These are phyloP conservation scores for Syncephalastrum contaminatum DNA, from an alignment of 371 early-diverging fungal genomes.

Conservation along the genomic window DNA sequence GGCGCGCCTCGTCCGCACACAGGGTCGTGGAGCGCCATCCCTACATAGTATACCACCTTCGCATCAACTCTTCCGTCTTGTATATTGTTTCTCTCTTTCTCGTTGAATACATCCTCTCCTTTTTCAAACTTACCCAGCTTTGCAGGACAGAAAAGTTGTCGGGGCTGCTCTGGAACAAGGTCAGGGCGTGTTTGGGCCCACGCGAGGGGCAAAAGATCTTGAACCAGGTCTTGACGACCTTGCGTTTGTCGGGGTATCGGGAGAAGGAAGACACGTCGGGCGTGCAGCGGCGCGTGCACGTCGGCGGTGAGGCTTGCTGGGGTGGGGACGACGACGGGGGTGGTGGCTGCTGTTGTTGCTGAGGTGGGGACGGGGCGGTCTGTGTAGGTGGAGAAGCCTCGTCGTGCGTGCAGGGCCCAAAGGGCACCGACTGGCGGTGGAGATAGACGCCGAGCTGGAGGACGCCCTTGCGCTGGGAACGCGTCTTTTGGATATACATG, in stretches of 20 bases:
- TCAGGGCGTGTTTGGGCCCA: slow-evolving; percentile 52
- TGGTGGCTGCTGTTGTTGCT: slow-evolving; percentile 7
- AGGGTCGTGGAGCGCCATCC: slow-evolving; percentile 58
- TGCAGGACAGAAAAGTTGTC: slow-evolving; percentile 51
- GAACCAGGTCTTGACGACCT: slow-evolving; percentile 55
- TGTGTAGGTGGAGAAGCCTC: neutral
- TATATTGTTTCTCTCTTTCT: no score
- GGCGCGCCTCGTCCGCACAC: slow-evolving; percentile 39
- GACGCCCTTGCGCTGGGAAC: slow-evolving; percentile 36
- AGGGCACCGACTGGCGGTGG: slow-evolving; percentile 51
- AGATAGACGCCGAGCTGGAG: slow-evolving; percentile 52
- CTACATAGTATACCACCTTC: slow-evolving; percentile 16
- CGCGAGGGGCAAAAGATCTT: slow-evolving; percentile 52
- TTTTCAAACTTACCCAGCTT: slow-evolving; percentile 47
- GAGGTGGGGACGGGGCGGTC: neutral
- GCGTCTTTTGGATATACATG: slow-evolving; percentile 55
- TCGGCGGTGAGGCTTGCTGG: neutral
- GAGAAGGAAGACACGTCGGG: slow-evolving; percentile 31
- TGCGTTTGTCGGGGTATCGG: slow-evolving; percentile 45
- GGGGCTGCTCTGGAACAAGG: slow-evolving; percentile 56
- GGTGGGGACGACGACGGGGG: neutral
- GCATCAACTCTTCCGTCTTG: neutral
- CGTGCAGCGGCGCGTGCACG: slow-evolving; percentile 3
- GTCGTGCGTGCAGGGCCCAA: slow-evolving; percentile 16
- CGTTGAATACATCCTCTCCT: neutral